Evolutionary conservation across 768 basidiomycete genomes (phyloP).

Genomic region (Serendipita vermifera): DNA sequence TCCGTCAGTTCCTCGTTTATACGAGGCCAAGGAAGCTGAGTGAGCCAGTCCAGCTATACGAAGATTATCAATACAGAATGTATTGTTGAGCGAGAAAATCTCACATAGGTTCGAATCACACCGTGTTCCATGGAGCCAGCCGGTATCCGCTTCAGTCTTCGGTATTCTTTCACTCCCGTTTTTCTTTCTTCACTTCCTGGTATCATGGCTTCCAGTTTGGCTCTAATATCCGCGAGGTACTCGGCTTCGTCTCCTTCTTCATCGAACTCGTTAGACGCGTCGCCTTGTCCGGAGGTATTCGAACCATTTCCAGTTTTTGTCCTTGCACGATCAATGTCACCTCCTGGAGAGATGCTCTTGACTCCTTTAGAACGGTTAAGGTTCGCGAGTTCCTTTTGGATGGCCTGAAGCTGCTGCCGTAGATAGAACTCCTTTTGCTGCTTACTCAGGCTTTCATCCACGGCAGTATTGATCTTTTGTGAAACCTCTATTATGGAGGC

Average conservation of each 20-base stretch:
- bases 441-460: constrained; percentile 73
- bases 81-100: constrained; percentile 19
- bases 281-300: constrained; percentile 15
- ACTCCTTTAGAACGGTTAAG: constrained; percentile 29
- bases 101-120: constrained; percentile 70
- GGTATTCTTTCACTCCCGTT: constrained; percentile 72
- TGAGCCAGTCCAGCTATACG: constrained; percentile 76
- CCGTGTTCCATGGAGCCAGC: constrained; percentile 84
- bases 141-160: constrained; percentile 74
- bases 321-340: no score
- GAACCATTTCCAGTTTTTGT: constrained; percentile 18
- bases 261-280: constrained; percentile 41
- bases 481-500: constrained; percentile 68
- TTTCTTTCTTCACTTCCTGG: constrained; percentile 67
- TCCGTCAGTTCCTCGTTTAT: constrained; percentile 9
- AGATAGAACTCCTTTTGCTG: constrained; percentile 83
- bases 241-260: constrained; percentile 73
- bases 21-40: constrained; percentile 60
- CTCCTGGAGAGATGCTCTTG: constrained; percentile 18
- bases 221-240: constrained; percentile 58
- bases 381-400: constrained; percentile 58
- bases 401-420: constrained; percentile 69
- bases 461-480: constrained; percentile 64
- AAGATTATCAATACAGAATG: constrained; percentile 16
- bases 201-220: constrained; percentile 61